Conservation (phyloP, 257 asterid genomes). For the Fraxinus anomala region DNA sequence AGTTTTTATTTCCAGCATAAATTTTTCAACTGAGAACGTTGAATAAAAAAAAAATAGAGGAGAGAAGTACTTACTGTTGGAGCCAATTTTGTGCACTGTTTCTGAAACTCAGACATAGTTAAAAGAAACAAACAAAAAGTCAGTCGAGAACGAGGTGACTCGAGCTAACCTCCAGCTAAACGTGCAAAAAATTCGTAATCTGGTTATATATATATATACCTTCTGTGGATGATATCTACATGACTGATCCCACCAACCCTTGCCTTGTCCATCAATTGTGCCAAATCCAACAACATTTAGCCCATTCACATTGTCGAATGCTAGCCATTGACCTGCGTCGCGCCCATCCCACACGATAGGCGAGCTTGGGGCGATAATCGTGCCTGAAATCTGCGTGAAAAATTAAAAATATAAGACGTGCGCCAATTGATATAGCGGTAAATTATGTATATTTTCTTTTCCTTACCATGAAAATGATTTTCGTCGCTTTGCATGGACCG, state of each 20-base stretch:
- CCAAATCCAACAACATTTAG: slow-evolving; percentile 58
- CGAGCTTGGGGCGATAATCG: slow-evolving; percentile 55
- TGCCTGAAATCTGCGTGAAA: slow-evolving; percentile 51
- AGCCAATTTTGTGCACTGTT: slow-evolving; percentile 67
- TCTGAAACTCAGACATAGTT: slow-evolving; percentile 36
- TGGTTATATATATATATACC: slow-evolving; percentile 33
- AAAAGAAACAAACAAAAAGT: background rate
- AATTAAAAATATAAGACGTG: background rate
- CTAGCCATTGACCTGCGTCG: slow-evolving; percentile 64
- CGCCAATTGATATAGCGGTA: background rate
- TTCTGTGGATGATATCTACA: slow-evolving; percentile 52
- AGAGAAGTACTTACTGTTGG: slow-evolving; percentile 68
- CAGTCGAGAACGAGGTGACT: background rate
- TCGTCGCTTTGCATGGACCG: slow-evolving; percentile 61
- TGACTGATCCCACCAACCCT: slow-evolving; percentile 81
- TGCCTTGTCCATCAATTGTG: slow-evolving; percentile 56
- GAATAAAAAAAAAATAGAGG: background rate
- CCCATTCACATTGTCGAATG: slow-evolving; percentile 44
- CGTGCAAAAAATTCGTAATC: background rate
- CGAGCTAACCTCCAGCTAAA: background rate
- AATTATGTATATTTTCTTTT: background rate
- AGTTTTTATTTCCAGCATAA: background rate
- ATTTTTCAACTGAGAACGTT: background rate
- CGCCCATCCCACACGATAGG: slow-evolving; percentile 45
- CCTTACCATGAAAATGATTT: slow-evolving; percentile 47